Evolutionary conservation across 305 asterid genomes (phyloP).

Genomic region (Caryopteris hybrid): DNA sequence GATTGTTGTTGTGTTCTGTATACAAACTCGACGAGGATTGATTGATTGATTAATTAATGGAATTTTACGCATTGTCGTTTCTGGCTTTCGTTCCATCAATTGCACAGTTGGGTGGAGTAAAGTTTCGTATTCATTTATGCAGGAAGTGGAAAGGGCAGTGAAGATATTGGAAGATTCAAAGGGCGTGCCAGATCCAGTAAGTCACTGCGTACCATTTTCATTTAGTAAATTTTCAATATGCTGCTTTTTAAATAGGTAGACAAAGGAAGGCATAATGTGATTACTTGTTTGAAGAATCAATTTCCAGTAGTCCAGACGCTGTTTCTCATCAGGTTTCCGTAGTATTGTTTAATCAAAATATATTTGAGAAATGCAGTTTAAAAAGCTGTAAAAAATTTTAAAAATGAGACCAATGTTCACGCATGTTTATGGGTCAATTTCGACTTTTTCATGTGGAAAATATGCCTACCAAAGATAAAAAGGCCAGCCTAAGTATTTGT

Average conservation of each 20-base stretch:
- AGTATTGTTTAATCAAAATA: too few species aligned
- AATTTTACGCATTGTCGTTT: background rate
- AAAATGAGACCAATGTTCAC: background rate
- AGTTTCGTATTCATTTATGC: slow-evolving; percentile 13
- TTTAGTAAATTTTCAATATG: background rate
- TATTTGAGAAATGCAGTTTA: too few species aligned
- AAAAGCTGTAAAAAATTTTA: too few species aligned
- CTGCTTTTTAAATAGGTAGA: background rate
- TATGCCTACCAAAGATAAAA: too few species aligned
- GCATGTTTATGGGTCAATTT: background rate
- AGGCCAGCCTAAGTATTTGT: background rate
- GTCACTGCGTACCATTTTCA: slow-evolving; percentile 9
- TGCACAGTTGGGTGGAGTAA: too few species aligned
- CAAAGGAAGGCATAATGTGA: too few species aligned
- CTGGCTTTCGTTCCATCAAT: background rate
- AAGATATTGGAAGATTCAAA: slow-evolving; percentile 56
- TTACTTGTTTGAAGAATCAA: background rate
- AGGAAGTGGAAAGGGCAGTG: slow-evolving; percentile 85
- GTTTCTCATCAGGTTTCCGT: background rate
- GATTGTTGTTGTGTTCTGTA: too few species aligned
- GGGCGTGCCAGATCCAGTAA: slow-evolving; percentile 78
- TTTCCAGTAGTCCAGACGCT: background rate
- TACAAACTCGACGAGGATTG: too few species aligned
- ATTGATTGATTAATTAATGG: background rate
- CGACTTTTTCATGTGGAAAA: background rate